Evolutionary conservation across 1,284 basidiomycete species (phyloP).

Genomic region (Coniferiporia sulphurascens): DNA sequence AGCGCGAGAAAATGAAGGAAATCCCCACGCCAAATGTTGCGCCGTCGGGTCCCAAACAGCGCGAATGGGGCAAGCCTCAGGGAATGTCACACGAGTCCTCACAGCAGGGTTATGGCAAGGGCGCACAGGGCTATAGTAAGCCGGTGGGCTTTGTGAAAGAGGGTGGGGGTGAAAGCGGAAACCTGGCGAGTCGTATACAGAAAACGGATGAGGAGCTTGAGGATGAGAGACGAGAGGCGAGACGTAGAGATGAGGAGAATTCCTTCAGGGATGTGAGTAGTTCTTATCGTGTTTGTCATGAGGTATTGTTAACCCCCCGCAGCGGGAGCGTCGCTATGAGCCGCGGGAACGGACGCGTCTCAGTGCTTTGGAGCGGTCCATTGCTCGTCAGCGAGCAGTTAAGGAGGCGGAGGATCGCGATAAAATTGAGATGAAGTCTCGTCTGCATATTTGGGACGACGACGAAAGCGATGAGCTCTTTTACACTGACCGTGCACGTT

Average conservation of each 20-base stretch:
- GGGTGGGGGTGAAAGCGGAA: conserved; percentile 35
- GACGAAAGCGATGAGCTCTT: conserved; percentile 85
- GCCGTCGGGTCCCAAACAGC: conserved; percentile 66
- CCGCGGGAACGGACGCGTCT: conserved; percentile 75
- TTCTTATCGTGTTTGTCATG: not conserved
- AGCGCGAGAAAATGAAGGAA: conserved; percentile 77
- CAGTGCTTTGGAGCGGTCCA: conserved; percentile 66
- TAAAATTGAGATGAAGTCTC: conserved; percentile 61
- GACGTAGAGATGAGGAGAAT: conserved; percentile 71
- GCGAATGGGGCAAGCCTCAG: conserved; percentile 71
- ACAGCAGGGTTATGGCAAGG: conserved; percentile 52
- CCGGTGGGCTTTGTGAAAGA: conserved; percentile 78
- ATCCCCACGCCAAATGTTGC: conserved; percentile 27
- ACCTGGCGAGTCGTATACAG: conserved; percentile 26
- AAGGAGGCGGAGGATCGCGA: conserved; percentile 74
- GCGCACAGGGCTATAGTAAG: conserved; percentile 69
- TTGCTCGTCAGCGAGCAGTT: conserved; percentile 65
- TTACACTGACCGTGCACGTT: conserved; percentile 77
- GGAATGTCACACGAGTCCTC: conserved; percentile 32
- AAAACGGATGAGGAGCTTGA: conserved; percentile 87
- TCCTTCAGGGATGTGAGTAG: conserved; percentile 78
- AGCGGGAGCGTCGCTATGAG: conserved; percentile 82
- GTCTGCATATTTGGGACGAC: conserved; percentile 83
- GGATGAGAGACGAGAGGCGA: conserved; percentile 65
- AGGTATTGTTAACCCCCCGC: conserved; percentile 7